Base-by-base conservation (phyloP, 805 yeast genomes). In the Teunomyces panamensis region DNA sequence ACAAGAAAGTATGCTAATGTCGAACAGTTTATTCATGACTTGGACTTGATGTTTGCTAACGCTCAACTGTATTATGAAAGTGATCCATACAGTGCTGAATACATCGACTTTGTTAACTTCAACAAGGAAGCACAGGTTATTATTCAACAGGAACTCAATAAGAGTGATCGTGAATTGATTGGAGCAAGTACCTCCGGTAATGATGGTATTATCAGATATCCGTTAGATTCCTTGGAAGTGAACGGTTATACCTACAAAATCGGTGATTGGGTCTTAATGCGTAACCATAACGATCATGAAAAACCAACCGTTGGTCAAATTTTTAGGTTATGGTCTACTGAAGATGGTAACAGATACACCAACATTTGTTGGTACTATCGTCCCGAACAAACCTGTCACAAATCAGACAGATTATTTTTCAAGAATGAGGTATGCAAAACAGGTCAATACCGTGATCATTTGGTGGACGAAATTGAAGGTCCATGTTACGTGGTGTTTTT, bases 301-400 rank as follows among this genome's bases (percentile, higher is more conserved):
- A 87, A 88, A 64, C 98, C 99, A 11, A 91, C 91, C 16, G 88
- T 90, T 30, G 97, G 95, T 11, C 99, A 94, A 67, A 80, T 94
- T 27, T 94, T 92, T 71, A 79, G 96, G 59, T 79, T 94, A 51
- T 94, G 99, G 99, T 81, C 84, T 50, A 77, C 81, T n/a, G 95
- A 90, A 54, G 95, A 91, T 47, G 80, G 81, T 8, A 83, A 84
- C 58, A 80, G 85, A 51, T 91, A 91, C 83, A 79, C 91, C 61
- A 92, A 94, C 63, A 96, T 89, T 34, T 94, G 98, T 73, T 94
- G 98, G 99, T 94, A 92, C 68, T 86, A 89, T 60, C 82, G 98
- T 56, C 97, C 99, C 0, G 98, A 94, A 65, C 97, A 95, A 75
- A 94, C 99, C 0, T 96, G 94, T 39, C 99, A 94, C 67, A 80